A percentile compares a stretch with the other conserved stretches of the same genome.
Conservation (phyloP, 2,329 filamentous ascomycete species). For the Botrytis porri region DNA sequence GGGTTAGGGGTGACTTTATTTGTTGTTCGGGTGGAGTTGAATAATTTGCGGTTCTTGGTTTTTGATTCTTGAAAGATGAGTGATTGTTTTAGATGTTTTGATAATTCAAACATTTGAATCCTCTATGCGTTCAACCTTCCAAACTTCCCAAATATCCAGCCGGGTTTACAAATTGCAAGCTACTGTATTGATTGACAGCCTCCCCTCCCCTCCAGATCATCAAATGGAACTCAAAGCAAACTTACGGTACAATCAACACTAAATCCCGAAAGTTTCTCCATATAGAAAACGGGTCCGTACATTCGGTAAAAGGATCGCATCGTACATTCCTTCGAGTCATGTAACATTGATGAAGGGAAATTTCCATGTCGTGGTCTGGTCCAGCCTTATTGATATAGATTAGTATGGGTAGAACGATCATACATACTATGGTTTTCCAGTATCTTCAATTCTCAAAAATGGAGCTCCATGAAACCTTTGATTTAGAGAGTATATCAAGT, state of each 20-base stretch:
- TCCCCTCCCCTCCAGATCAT: background rate
- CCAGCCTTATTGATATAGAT: background rate
- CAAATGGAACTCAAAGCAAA: background rate
- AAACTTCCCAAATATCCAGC: rapidly evolving
- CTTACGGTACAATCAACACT: background rate
- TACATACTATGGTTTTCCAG: background rate
- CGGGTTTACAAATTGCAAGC: background rate
- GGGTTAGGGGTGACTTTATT: background rate
- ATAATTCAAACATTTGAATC: too few relatives aligned
- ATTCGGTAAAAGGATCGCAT: background rate
- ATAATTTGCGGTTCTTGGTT: background rate
- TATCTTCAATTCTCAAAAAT: background rate
- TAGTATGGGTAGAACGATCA: too few relatives aligned
- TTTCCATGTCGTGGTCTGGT: background rate
- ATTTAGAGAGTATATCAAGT: background rate
- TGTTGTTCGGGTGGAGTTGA: background rate
- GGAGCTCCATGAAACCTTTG: background rate
- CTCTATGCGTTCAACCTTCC: too few relatives aligned
- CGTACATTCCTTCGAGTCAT: slow-evolving; percentile 1
- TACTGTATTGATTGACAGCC: background rate
- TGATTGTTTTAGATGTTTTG: background rate
- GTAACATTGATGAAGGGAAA: background rate
- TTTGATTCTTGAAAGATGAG: background rate
- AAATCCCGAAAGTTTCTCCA: background rate
- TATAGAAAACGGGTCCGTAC: background rate